Evolutionary conservation across 768 basidiomycete genomes (phyloP).

Genomic region (Tulasnella sp.): DNA sequence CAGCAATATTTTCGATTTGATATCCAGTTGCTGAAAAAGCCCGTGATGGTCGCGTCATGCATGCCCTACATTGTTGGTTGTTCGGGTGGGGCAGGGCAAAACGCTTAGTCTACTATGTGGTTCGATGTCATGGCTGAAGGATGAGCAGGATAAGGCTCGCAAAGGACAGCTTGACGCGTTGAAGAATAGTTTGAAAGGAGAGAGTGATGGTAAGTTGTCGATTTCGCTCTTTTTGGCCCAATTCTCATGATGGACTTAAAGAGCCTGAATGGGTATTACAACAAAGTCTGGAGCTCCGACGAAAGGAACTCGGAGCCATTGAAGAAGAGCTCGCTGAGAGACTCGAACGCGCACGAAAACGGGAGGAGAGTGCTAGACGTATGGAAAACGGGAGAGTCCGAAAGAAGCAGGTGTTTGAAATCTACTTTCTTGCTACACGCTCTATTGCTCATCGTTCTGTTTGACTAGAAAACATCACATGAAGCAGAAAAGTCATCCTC

Average conservation of each 20-base stretch:
- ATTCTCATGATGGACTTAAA: slow-evolving; percentile 19
- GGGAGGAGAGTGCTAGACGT: slow-evolving; percentile 43
- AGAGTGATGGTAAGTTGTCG: background rate
- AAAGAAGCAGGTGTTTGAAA: slow-evolving; percentile 43
- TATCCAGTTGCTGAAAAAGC: too few species aligned
- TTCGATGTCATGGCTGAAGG: slow-evolving; percentile 58
- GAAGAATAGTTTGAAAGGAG: slow-evolving; percentile 14
- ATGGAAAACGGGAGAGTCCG: slow-evolving; percentile 34
- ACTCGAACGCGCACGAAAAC: slow-evolving; percentile 45
- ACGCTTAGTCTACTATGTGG: slow-evolving; percentile 70
- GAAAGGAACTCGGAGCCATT: slow-evolving; percentile 51
- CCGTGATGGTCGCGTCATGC: too few species aligned
- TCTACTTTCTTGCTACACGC: background rate
- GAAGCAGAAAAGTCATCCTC: too few species aligned
- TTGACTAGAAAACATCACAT: slow-evolving; percentile 15
- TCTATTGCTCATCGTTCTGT: background rate
- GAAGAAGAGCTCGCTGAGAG: slow-evolving; percentile 52
- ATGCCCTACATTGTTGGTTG: background rate
- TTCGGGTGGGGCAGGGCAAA: slow-evolving; percentile 48
- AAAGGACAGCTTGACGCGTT: slow-evolving; percentile 45
- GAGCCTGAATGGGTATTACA: slow-evolving; percentile 65
- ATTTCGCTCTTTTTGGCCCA: background rate
- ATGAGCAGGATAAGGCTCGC: slow-evolving; percentile 53
- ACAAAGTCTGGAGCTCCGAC: slow-evolving; percentile 52
- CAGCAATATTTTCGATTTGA: background rate